Percentiles rank a stretch among this genome's conserved stretches.
Conservation (phyloP, 257 asterid genomes). For the Solanum corneliomulleri region DNA sequence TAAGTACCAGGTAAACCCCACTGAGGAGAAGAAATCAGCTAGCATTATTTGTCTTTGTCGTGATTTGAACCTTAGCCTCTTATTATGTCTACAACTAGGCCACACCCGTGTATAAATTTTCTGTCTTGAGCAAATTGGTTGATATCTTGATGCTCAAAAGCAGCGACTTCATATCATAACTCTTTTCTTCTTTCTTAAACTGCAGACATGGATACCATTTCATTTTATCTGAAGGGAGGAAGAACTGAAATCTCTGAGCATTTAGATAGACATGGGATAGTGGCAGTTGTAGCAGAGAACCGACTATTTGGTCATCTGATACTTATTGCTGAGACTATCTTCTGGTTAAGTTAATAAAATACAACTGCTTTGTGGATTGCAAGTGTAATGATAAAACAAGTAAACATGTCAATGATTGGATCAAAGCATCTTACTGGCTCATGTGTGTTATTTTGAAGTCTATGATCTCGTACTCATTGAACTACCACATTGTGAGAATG, state of each 20-base stretch:
- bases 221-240: constrained; percentile 91
- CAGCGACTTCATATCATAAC: background rate
- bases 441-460: background rate
- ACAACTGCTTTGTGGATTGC: background rate
- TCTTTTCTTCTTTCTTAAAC: background rate
- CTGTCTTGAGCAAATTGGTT: background rate
- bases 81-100: background rate
- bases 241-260: constrained; percentile 44
- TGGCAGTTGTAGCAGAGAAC: background rate
- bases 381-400: background rate
- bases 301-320: background rate
- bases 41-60: background rate
- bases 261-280: background rate
- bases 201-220: constrained; percentile 95
- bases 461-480: background rate
- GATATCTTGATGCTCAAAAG: background rate
- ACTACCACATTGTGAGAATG: background rate
- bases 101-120: too few relatives aligned
- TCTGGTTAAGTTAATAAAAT: background rate
- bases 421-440: background rate
- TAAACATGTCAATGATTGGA: background rate
- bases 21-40: background rate
- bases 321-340: background rate
- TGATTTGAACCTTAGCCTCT: background rate
- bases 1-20: background rate